Conservation (phyloP, 441 rosid genomes). For the Dalechampia spathulata region DNA sequence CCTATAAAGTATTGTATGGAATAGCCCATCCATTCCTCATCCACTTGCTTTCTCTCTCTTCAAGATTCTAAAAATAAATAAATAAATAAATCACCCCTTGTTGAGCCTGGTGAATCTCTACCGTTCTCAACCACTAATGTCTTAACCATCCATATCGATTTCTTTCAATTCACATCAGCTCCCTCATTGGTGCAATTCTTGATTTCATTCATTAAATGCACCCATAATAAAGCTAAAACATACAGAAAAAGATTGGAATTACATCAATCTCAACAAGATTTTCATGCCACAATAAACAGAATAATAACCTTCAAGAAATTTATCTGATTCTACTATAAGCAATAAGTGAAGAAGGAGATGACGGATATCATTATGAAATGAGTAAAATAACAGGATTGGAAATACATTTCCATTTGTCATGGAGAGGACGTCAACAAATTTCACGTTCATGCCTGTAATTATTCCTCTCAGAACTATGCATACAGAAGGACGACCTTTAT, state of each 20-base stretch:
- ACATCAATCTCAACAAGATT: not conserved
- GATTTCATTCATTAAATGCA: not conserved
- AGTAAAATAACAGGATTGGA: conserved; percentile 11
- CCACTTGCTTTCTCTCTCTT: conserved; percentile 5
- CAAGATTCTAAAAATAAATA: not conserved
- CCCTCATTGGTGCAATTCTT: not conserved
- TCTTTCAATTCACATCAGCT: not conserved
- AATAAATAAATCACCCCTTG: not conserved
- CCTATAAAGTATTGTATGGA: not conserved
- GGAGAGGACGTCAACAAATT: conserved; percentile 6
- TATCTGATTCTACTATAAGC: not conserved
- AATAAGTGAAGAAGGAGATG: no score
- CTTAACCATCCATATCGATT: no score
- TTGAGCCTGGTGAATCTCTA: no score
- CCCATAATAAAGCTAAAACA: not conserved
- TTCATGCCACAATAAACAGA: not conserved
- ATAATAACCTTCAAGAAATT: not conserved
- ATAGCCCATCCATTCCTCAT: conserved; percentile 5
- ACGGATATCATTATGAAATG: not conserved
- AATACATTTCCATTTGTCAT: conserved; percentile 14
- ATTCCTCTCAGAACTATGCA: conserved; percentile 1
- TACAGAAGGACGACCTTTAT: not conserved
- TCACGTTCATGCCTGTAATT: conserved; percentile 7
- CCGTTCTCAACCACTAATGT: no score
- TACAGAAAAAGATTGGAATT: not conserved